Evolutionary conservation across 169 alveolate species (phyloP), one percentile per base, ranked within the genome.

Genomic region (Plasmodium adleri): DNA sequence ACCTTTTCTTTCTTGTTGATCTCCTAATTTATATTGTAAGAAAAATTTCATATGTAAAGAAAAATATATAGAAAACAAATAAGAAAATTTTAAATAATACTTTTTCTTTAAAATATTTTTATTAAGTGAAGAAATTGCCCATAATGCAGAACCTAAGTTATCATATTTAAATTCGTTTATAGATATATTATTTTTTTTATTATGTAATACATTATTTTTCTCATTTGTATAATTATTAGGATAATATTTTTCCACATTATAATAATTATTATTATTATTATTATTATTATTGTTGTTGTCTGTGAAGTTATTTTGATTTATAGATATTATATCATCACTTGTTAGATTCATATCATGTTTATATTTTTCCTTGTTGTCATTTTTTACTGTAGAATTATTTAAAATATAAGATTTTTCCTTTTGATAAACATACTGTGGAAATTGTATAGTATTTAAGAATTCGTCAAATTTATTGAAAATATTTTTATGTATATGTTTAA

Each of bases 121-220:
- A 59, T 52, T 78, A 58, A 78, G 76, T 7, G 89, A 64, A 13
- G 66, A 64, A 47, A 78, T 17, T 13, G 89, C 89, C 89, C 89
- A 78, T 17, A 78, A 32, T 0, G 89, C 89, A 1, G 89, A 78
- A 10, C 89, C 89, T 39, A 78, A 45, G 20, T 78, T 78, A 4
- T 78, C 89, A 17, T 78, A 78, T 6, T 78, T 78, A 13, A 78
- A 8, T 9, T 78, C 89, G 43, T 78, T 78, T 32, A 78, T 78
- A 7, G 58, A 64, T 20, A 78, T 59, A 24, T 60, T 20, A 17
- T 20, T 43, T 17, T 43, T 9, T 13, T 50, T 26, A 2, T 13
- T 52, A 50, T 49, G 28, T 20, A 17, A 3, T 15, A 49, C 64
- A 50, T 50, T 71, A 71, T 3, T 50, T 12, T 72, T 54, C 4